A percentile compares a stretch with the other conserved stretches of the same genome.
Evolutionary conservation across 345 rosid species (phyloP).

Genomic region (Cochlearia excelsa): DNA sequence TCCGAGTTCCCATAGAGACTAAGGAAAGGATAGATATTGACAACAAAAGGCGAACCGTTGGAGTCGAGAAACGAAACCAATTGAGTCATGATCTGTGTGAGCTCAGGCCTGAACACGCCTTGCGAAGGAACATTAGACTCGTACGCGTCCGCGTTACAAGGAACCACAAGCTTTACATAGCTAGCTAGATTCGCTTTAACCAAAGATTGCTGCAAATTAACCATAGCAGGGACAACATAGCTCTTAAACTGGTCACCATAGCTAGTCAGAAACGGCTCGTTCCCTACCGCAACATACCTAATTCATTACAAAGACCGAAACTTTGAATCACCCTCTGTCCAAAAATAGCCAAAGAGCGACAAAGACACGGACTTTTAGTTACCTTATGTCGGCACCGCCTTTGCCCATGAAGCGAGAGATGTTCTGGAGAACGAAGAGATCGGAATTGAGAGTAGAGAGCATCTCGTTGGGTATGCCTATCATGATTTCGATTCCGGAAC

Average conservation of each 20-base stretch:
- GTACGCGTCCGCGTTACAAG: slow-evolving; percentile 96
- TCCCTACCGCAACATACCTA: slow-evolving; percentile 94
- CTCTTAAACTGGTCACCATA: slow-evolving; percentile 67
- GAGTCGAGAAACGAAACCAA: slow-evolving; percentile 78
- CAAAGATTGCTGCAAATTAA: slow-evolving; percentile 81
- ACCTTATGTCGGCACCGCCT: slow-evolving; percentile 87
- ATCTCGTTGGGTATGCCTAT: slow-evolving; percentile 81
- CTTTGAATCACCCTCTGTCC: neutral
- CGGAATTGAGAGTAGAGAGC: slow-evolving; percentile 55
- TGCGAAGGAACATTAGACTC: slow-evolving; percentile 80
- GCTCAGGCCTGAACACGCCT: slow-evolving; percentile 84
- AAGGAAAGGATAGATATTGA: slow-evolving; percentile 92
- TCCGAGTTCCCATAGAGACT: slow-evolving; percentile 85
- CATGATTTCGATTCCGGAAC: slow-evolving; percentile 90
- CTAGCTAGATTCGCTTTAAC: slow-evolving; percentile 76
- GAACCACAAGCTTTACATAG: slow-evolving; percentile 79
- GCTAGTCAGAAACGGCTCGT: slow-evolving; percentile 86
- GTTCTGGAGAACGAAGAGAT: slow-evolving; percentile 79
- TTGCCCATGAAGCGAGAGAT: slow-evolving; percentile 66
- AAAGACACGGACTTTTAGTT: neutral
- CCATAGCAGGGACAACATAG: slow-evolving; percentile 73
- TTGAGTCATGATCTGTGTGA: slow-evolving; percentile 77
- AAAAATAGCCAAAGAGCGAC: neutral
- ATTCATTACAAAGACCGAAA: slow-evolving; percentile 6
- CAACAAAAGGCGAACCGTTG: slow-evolving; percentile 85